These are phyloP conservation scores for Royoungia palumana DNA, from an alignment of 768 basidiomycete genomes.

Conservation along the genomic window DNA sequence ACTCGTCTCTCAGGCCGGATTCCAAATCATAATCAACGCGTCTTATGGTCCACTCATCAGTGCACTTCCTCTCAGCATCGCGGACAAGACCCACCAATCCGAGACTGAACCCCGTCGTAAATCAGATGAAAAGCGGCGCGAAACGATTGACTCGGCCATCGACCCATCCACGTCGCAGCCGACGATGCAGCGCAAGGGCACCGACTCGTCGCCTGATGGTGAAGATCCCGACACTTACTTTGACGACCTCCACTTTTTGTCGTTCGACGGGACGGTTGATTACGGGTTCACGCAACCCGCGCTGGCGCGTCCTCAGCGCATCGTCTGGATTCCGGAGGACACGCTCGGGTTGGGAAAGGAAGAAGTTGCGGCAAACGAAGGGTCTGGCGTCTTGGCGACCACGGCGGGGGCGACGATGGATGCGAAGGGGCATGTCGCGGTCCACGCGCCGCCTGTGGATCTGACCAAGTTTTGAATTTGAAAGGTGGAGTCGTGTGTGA, in stretches of 20 bases:
- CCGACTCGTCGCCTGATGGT: slow-evolving; percentile 1
- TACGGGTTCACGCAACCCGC: slow-evolving; percentile 91
- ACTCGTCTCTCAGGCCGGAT: slow-evolving; percentile 44
- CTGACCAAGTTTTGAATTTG: slow-evolving; percentile 27
- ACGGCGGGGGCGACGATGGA: slow-evolving; percentile 54
- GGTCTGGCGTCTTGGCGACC: slow-evolving; percentile 50
- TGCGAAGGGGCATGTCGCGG: slow-evolving; percentile 52
- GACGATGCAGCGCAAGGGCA: not conserved
- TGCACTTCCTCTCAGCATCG: slow-evolving; percentile 75
- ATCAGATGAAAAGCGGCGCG: slow-evolving; percentile 15
- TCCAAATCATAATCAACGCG: slow-evolving; percentile 67
- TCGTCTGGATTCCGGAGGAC: slow-evolving; percentile 86
- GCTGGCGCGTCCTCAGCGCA: slow-evolving; percentile 63
- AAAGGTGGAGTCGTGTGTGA: not conserved
- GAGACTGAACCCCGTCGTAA: not conserved
- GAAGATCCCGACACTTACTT: slow-evolving; percentile 9
- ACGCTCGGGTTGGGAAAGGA: slow-evolving; percentile 46
- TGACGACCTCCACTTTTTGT: slow-evolving; percentile 22
- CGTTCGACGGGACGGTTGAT: slow-evolving; percentile 29
- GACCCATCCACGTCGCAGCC: slow-evolving; percentile 2
- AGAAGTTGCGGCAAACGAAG: slow-evolving; percentile 56
- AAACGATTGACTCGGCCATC: slow-evolving; percentile 8
- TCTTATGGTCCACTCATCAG: slow-evolving; percentile 78
- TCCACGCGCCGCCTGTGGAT: slow-evolving; percentile 24
- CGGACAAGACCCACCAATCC: slow-evolving; percentile 56